Evolutionary conservation across 768 basidiomycete species (phyloP), one percentile per base, ranked within the genome.

Genomic region (Serpula lacrymans): DNA sequence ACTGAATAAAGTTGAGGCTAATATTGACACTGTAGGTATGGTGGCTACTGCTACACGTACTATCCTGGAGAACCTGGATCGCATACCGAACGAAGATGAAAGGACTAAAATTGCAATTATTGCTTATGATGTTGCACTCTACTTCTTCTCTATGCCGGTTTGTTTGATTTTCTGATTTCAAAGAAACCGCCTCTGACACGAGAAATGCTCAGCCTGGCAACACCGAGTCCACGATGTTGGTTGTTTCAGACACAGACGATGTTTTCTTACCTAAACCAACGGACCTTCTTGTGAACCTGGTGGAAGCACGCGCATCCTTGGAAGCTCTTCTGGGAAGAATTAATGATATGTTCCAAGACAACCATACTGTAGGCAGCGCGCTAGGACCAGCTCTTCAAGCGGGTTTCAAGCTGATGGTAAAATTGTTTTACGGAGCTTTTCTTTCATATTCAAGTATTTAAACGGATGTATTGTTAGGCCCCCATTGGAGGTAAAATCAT

Each of bases 301-400:
- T 80, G 10, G 96, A 98, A 66, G 76, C 85, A 8, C 80, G 88
- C 29, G 68, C 79, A 1, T 80, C 84, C 2, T 65, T 98, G 33
- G 95, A 98, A 59, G 66, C 73, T 12, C 75, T 99, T 17, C 76
- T 99, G 1, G 78, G 82, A 13, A 71, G 86, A 39, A 74, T 99
- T 41, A 88, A 83, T 51, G 95, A 94, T 42, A 98, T 99, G 95
- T 99, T 98, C 78, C 80, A 87, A 61, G 95, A 98, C n/a, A 91
- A 90, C 46, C 84, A 84, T 56, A 83, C 84, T 21, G 82, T 94
- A 42, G 95, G 94, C 3, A 94, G 88, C 62, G 96, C 96, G 2
- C 68, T 98, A 53, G 94, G 96, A 20, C 89, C 95, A 13, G 96
- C 91, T 20, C 68, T 98, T 30, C 93, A 97, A 60, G 93, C 93